Evolutionary conservation across 129 eudicot species (phyloP), one percentile per base, ranked within the genome.

Genomic region (Tagetes patula): DNA sequence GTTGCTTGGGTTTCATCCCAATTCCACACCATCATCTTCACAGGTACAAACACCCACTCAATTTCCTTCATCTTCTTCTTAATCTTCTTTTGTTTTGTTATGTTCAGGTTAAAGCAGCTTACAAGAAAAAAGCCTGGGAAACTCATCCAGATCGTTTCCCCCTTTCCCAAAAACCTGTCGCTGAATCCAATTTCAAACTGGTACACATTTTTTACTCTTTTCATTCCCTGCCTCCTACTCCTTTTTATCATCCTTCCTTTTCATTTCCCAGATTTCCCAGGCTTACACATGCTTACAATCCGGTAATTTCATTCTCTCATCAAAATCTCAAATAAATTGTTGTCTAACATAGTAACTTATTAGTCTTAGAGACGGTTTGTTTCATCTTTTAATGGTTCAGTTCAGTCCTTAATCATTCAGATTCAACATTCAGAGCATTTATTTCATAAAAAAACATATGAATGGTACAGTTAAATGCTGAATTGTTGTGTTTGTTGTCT

Each of bases 121-220:
- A 88, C 84, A 91, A 82, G 79, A 88, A 69, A 75, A 84, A 81
- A 62, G 97, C 82, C 13, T 91, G 84, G 92, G 96, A 86, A 76
- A 84, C 90, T 70, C 97, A 91, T 70, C 97, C 97, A 4, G 97
- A 91, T 81, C 93, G 93, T 48, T 88, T 91, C 71, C 92, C 93
- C 4, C 14, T 56, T 60, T 77, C 84, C 69, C 58, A 80, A 69
- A 83, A 83, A 77, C 70, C 84, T 36, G 43, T 63, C 46, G 97
- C 97, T 1, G 96, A 91, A 78, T 69, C 79, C 75, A 78, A 80
- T 68, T 91, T 91, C 72, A 91, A 91, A 76, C 76, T 79, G 86
- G 97, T 91, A 75, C 0, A 27, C 0, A 1, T 40, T 31, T 48
- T 27, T 20, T 30, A 41, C 31, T 2, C n/a, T 9, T 8, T 67